Evolutionary conservation across 202 grass and related monocot genomes (phyloP).

Genomic region (Zoysia matrella): DNA sequence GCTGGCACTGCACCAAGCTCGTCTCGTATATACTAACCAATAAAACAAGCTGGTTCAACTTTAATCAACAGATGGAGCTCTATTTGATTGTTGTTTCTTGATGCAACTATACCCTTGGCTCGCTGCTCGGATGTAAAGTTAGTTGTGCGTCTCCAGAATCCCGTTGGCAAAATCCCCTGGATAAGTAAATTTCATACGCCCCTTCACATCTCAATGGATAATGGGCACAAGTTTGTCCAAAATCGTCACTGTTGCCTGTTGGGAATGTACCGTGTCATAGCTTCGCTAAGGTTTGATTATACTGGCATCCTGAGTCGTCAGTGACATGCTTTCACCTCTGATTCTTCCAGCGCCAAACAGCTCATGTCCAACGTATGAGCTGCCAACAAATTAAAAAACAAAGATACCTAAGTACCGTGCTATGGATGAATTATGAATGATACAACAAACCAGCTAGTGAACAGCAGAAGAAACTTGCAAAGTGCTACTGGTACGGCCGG

Average conservation of each 20-base stretch:
- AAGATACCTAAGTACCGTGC: not conserved
- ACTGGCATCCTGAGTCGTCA: not conserved
- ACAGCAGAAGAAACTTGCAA: not conserved
- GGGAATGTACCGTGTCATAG: too few species aligned
- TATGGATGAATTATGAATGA: constrained; percentile 16
- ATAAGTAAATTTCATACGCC: too few species aligned
- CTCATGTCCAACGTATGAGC: not conserved
- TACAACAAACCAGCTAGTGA: not conserved
- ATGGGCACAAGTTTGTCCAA: too few species aligned
- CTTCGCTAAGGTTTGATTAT: too few species aligned
- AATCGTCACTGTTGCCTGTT: too few species aligned
- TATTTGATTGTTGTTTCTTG: not conserved
- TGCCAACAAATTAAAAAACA: not conserved
- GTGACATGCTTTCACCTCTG: not conserved
- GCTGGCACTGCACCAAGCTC: too few species aligned
- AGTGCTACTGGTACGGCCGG: not conserved
- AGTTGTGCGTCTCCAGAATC: too few species aligned
- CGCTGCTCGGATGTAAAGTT: not conserved
- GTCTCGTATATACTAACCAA: too few species aligned
- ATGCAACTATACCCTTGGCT: not conserved
- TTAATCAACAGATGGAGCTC: not conserved
- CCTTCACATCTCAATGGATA: too few species aligned
- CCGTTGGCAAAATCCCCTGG: too few species aligned
- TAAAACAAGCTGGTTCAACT: too few species aligned
- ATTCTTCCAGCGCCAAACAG: constrained; percentile 8